Evolutionary conservation across 2,329 filamentous ascomycete species (phyloP), one percentile per base, ranked within the genome.

Genomic region (Ophiostoma novo-ulmi): DNA sequence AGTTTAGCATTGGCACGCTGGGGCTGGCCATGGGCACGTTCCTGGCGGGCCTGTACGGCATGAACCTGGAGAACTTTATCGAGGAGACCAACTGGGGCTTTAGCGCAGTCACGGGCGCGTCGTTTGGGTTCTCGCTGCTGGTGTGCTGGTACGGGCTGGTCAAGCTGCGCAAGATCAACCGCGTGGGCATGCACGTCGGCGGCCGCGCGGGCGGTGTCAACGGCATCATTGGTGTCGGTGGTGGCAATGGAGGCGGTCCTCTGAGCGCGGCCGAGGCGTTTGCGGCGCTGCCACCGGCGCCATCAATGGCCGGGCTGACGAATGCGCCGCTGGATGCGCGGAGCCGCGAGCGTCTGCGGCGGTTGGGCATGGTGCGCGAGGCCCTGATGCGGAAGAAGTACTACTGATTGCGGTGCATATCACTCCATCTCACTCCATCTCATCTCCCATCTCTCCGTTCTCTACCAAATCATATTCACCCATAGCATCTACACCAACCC

Each of bases 21-120:
- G 93, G 94, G n/a, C 88, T 98, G 67, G 94, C 93, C 70, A 93
- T 94, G 78, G 95, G 95, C 70, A 97, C 95, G 68, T 96, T 98
- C 78, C 86, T 97, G 76, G 96, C 95, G 10, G 94, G 94, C n/a
- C 88, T 99, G n/a, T 99, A 98, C 84, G 95, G 95, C 76, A 98
- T 98, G 94, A 99, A 99, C 82, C 83, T 99, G 74, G 96, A 97
- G 78, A 98, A 98, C 81, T 98, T 97, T 80, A 93, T 98, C 76
- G 95, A 99, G 82, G 94, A 98, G 78, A 94, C 91, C 1, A 87
- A 92, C 79, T 87, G 92, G 79, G 95, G 94, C 13, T 98, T 99
- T 79, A 85, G 85, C 66, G 87, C 87, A 70, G 89, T 99, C 72
- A 92, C 90, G 2, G 84, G 82, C 22, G 82, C 87, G 72, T 96